phyloP scores from a whole-genome alignment of 345 rosid genomes.

The Sonneratia alba region DNA sequence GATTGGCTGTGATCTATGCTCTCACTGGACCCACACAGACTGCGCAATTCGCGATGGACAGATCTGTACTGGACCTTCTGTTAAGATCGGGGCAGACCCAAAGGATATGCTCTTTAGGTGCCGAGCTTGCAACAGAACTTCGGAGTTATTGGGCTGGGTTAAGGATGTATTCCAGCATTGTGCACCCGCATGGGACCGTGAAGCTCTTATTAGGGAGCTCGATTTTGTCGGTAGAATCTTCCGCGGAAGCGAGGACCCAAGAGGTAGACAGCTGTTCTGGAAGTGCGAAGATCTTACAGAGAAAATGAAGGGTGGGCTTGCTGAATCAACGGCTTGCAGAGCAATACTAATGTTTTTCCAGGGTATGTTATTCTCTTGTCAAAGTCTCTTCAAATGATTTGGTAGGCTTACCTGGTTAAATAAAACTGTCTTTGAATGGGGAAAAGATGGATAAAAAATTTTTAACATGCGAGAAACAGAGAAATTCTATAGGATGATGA shows the following conservation, averaged over 20 bases:
- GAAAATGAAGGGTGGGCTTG: constrained; percentile 70
- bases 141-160: constrained; percentile 93
- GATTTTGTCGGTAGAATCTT: constrained; percentile 85
- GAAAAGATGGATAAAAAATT: not conserved
- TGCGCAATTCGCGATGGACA: constrained; percentile 90
- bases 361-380: constrained; percentile 34
- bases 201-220: constrained; percentile 74
- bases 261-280: constrained; percentile 80
- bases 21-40: constrained; percentile 98
- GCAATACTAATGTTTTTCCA: constrained; percentile 71
- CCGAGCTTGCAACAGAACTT: constrained; percentile 80
- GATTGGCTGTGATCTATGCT: constrained; percentile 95
- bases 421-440: not conserved
- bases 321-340: constrained; percentile 66
- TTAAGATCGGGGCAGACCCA: constrained; percentile 53
- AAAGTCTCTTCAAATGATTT: not conserved
- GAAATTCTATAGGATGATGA: not conserved
- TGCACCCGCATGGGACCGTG: constrained; percentile 87
- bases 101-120: constrained; percentile 87
- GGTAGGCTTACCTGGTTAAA: not conserved
- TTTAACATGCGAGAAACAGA: not conserved
- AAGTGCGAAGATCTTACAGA: constrained; percentile 81
- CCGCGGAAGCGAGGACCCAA: constrained; percentile 79
- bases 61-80: constrained; percentile 67
- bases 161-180: constrained; percentile 95